Percentiles rank a stretch among this genome's conserved stretches.
These are phyloP conservation scores for Cenococcum geophilum DNA, from an alignment of 495 filamentous ascomycete species.

Conservation along the genomic window DNA sequence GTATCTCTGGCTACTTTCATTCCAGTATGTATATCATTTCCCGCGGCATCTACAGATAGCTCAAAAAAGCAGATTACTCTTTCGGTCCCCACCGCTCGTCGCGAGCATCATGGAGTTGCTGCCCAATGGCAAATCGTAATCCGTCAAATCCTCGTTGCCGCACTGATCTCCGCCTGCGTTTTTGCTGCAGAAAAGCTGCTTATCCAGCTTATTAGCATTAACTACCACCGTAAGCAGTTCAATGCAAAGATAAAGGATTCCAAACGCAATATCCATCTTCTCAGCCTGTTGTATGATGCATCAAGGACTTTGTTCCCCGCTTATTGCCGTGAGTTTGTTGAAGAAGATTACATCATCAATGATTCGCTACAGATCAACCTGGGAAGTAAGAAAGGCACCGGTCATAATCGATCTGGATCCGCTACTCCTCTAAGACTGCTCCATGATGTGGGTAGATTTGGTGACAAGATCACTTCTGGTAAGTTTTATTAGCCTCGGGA, in stretches of 20 bases:
- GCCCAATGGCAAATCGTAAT: slow-evolving; percentile 55
- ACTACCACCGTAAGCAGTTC: slow-evolving; percentile 93
- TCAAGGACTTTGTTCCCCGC: slow-evolving; percentile 81
- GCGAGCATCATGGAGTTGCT: slow-evolving; percentile 9
- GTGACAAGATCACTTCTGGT: slow-evolving; percentile 63
- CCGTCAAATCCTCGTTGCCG: slow-evolving; percentile 65
- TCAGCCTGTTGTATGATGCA: slow-evolving; percentile 82
- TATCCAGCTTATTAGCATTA: slow-evolving; percentile 88
- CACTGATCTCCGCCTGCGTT: slow-evolving; percentile 70
- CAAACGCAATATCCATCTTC: slow-evolving; percentile 72
- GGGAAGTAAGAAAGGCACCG: slow-evolving; percentile 44
- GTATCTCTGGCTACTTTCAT: slow-evolving; percentile 73
- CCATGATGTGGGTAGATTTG: slow-evolving; percentile 69
- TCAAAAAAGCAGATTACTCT: background rate
- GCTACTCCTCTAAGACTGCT: slow-evolving; percentile 73
- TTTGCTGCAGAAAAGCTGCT: slow-evolving; percentile 74
- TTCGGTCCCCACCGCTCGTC: slow-evolving; percentile 17
- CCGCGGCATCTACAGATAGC: background rate
- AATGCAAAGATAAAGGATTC: slow-evolving; percentile 78
- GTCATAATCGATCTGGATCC: slow-evolving; percentile 49
- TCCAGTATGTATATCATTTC: slow-evolving; percentile 41
- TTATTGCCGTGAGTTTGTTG: slow-evolving; percentile 82
- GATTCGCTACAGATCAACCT: slow-evolving; percentile 56
- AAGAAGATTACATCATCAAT: slow-evolving; percentile 86
- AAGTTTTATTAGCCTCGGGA: too few relatives aligned